phyloP scores from a whole-genome alignment of 2,329 filamentous ascomycete species.

The Aspergillus ochraceus region DNA sequence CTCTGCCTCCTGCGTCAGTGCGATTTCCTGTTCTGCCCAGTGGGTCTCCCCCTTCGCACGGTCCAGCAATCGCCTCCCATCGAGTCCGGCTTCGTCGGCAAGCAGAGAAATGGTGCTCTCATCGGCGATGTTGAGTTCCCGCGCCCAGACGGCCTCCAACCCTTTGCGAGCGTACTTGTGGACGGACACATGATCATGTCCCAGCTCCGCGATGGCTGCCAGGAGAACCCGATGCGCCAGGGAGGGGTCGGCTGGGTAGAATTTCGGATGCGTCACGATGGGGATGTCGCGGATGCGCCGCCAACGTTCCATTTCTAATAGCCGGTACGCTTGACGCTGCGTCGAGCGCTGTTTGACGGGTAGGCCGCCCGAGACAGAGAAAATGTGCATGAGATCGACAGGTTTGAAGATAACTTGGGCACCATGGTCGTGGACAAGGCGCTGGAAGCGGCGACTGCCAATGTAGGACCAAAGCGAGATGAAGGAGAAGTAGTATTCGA shows the following conservation, averaged over 20 bases:
- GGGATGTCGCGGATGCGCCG: conserved; percentile 25
- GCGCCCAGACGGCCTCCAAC: conserved; percentile 5
- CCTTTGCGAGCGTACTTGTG: conserved; percentile 13
- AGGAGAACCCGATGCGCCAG: conserved; percentile 30
- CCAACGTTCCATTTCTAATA: conserved; percentile 25
- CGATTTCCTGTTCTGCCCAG: neutral
- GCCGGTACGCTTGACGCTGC: conserved; percentile 32
- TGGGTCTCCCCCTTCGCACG: neutral
- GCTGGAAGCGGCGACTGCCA: neutral
- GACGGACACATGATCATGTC: conserved; percentile 4
- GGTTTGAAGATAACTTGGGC: conserved; percentile 22
- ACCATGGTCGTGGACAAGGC: neutral
- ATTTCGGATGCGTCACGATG: conserved; percentile 21
- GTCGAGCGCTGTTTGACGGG: conserved; percentile 32
- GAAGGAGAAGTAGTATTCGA: neutral
- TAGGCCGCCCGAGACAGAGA: conserved; percentile 33
- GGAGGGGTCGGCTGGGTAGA: conserved; percentile 26
- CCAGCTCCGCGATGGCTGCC: conserved; percentile 16
- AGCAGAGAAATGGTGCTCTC: neutral
- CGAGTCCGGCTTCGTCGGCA: neutral
- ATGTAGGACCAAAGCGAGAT: neutral
- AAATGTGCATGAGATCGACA: conserved; percentile 30
- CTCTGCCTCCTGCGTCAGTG: neutral
- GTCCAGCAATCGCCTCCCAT: neutral
- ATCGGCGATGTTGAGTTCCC: neutral